Evolutionary conservation across 148 eudicot genomes (phyloP), one percentile per base, ranked within the genome.

Genomic region (Linanthus parryae): DNA sequence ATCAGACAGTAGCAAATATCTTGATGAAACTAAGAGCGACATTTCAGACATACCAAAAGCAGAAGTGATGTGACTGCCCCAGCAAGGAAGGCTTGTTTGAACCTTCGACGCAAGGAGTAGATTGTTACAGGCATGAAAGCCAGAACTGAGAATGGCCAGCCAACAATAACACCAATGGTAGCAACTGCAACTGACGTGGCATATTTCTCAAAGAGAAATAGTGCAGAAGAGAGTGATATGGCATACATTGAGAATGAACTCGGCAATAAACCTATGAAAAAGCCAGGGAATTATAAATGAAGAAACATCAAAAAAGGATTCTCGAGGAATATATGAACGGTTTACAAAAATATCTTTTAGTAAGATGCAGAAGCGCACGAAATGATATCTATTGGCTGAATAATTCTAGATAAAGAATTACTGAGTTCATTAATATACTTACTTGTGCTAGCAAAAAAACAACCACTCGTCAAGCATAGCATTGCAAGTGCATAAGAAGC

Each of bases 181-280:
- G 99, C 85, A 69, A 70, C 72, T 21, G 83, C 76, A 63, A 92
- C 85, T 38, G 91, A 91, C 70, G 74, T 58, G 50, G 83, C 90
- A 38, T 72, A 88, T 61, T 61, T 92, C 53, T 74, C 94, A 31
- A 84, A 71, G 29, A 92, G 99, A 73, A 69, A 77, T 52, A 92
- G 54, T 15, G 96, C 99, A 28, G 96, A 87, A 2, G 99, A 75
- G 34, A 92, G 94, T 54, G 99, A 92, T 59, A 92, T 84, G 31
- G 82, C 85, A 75, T 92, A 87, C 99, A 88, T 92, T 28, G 99
- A 79, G 73, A 92, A 92, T 41, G 99, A 84, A 73, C 99, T 92
- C 17, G 99, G 99, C 73, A 92, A 69, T 50, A 87, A 82, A 72
- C 99, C 99, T 92, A 80, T 35, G 57, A 44, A 40, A 53, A 62